Conservation (phyloP, 106 monocot species). For the Iris macrosiphon region DNA sequence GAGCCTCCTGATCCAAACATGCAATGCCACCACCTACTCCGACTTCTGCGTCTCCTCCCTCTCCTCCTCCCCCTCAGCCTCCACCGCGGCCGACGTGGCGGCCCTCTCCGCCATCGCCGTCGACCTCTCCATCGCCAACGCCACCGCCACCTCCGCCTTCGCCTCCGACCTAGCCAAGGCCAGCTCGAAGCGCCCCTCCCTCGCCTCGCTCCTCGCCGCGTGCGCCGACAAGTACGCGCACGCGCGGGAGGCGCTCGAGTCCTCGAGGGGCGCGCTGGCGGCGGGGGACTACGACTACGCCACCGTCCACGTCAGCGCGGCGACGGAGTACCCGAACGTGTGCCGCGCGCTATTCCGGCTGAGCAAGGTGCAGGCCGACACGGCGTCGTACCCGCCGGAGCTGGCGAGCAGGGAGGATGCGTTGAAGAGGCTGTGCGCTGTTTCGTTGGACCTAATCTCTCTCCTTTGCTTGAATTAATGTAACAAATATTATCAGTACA, state of each 20-base stretch:
- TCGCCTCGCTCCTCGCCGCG: conserved; percentile 13
- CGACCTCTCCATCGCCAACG: conserved; percentile 30
- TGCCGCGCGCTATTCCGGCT: conserved; percentile 47
- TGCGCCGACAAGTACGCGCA: conserved; percentile 47
- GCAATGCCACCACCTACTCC: conserved; percentile 53
- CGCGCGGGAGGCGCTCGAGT: conserved; percentile 36
- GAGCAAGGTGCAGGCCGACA: too few species aligned
- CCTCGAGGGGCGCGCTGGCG: conserved; percentile 23
- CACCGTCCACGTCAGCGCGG: conserved; percentile 55
- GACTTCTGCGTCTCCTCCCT: conserved; percentile 63
- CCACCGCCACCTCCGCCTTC: conserved; percentile 35
- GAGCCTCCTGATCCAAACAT: conserved; percentile 26
- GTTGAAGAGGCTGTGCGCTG: conserved; percentile 42
- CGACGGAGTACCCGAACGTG: conserved; percentile 54
- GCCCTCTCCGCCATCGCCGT: conserved; percentile 36
- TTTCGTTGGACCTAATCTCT: conserved; percentile 54
- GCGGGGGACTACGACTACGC: conserved; percentile 54
- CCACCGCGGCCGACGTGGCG: conserved; percentile 24
- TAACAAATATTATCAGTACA: too few species aligned
- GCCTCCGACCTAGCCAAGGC: conserved; percentile 7
- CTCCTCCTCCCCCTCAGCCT: conserved; percentile 22
- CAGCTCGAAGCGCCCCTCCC: conserved; percentile 1
- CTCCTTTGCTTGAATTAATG: too few species aligned
- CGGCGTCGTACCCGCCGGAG: conserved; percentile 42
- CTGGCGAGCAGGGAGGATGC: conserved; percentile 46